Evolutionary conservation across 192 early-diverging fungal genomes (phyloP).

Genomic region (Tieghemiomyces parasiticus): DNA sequence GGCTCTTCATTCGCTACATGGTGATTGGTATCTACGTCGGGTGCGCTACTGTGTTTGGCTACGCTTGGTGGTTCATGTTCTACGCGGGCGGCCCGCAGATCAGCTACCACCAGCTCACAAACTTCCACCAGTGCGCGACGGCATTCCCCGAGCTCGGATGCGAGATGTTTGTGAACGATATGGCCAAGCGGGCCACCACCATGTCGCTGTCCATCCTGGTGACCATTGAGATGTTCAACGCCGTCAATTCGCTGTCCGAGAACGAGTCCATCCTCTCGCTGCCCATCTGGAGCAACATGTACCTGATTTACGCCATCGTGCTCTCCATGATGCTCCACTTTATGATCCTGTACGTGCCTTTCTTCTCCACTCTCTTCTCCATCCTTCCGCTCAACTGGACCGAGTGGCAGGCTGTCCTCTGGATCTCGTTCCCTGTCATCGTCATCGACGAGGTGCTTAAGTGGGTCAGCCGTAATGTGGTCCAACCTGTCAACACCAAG

Average conservation of each 20-base stretch:
- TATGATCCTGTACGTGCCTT: conserved; percentile 93
- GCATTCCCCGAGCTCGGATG: conserved; percentile 90
- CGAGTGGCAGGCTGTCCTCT: conserved; percentile 86
- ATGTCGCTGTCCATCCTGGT: conserved; percentile 92
- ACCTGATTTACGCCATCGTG: conserved; percentile 64
- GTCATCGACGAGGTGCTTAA: conserved; percentile 88
- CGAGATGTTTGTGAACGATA: conserved; percentile 67
- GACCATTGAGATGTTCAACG: conserved; percentile 98
- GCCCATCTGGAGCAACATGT: conserved; percentile 83
- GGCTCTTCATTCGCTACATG: conserved; percentile 93
- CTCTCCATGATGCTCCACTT: conserved; percentile 91
- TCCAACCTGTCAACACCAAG: neutral
- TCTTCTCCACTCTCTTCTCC: conserved; percentile 83
- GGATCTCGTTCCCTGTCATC: conserved; percentile 84
- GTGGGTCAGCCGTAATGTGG: conserved; percentile 38
- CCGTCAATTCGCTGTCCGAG: conserved; percentile 92
- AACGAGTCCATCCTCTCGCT: conserved; percentile 86
- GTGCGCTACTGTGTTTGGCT: conserved; percentile 84
- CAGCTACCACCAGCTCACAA: conserved; percentile 72
- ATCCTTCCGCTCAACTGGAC: conserved; percentile 71
- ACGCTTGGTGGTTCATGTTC: conserved; percentile 98
- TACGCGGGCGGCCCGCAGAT: conserved; percentile 81
- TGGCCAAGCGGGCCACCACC: conserved; percentile 80
- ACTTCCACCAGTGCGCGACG: conserved; percentile 81
- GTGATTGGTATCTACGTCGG: conserved; percentile 89